Base-by-base conservation (phyloP, 2,329 filamentous ascomycete genomes). In the Verticillium dahliae region DNA sequence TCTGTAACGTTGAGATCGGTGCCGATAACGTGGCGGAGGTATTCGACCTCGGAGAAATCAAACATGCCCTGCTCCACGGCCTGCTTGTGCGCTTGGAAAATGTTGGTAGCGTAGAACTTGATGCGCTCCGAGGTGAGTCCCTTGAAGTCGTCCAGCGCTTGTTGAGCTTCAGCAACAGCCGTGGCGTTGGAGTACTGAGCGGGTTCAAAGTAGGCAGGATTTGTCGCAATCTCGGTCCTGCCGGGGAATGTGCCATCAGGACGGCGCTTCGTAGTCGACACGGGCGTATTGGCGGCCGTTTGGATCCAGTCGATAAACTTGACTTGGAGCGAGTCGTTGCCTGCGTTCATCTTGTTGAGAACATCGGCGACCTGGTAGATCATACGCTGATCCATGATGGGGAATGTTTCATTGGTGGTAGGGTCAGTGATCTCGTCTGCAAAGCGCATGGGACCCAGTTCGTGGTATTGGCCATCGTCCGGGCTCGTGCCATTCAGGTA, bases 361-460 rank as follows among this genome's bases (percentile, higher is more conserved):
- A 71, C 68, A 6, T 72, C 72, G 3, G 72, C 76, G 6, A 79
- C 67, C 64, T 79, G 74, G 50, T 78, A 79, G 1, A 76, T 73
- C 71, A 79, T 74, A 33, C 70, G 72, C 59, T 79, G 76, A 57
- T 79, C 77, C 58, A 73, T 73, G 61, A 78, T 75, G 33, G 74
- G 67, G 5, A 78, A 69, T 0, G 76, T 79, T 61, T 76, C 73
- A 56, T 78, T 78, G 5, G 70, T 76, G 54, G 75, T 74, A 0
- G 72, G 65, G 60, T 78, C 77, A 0, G 71, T 75, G 57, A 78
- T 71, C 54, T 69, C 71, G 31, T 76, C 70, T 0, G 77, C 77
- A 58, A 79, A 76, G 2, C 77, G 73, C 77, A 79, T 79, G 0
- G 77, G 76, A 0, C 77, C 77, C 71, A 80, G 76, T 62, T 80